phyloP scores from a whole-genome alignment of 495 filamentous ascomycete species.

The Penicillium crystallinum region DNA sequence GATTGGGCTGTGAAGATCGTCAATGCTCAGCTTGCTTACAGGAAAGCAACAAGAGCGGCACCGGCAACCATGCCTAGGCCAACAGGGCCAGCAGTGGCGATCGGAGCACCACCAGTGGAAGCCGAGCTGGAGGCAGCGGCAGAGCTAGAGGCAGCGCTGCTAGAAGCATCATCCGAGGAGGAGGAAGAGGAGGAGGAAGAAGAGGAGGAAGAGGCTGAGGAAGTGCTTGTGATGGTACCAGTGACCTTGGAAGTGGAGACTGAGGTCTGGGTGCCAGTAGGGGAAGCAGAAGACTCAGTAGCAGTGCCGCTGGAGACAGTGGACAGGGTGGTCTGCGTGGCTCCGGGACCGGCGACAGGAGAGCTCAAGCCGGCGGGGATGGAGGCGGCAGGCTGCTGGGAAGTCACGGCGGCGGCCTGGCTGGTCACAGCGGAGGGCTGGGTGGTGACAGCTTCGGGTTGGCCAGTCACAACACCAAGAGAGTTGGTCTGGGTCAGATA shows the following conservation, averaged over 20 bases:
- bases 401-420: conserved; percentile 41
- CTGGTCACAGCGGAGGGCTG: conserved; percentile 36
- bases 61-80: conserved; percentile 40
- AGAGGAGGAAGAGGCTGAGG: conserved; percentile 10
- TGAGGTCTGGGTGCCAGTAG: background rate
- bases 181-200: conserved; percentile 15
- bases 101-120: conserved; percentile 29
- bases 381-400: conserved; percentile 37
- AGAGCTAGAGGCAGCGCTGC: conserved; percentile 19
- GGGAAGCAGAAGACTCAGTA: conserved; percentile 9
- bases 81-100: conserved; percentile 36
- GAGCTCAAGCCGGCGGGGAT: conserved; percentile 45
- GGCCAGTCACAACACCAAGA: conserved; percentile 52
- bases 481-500: conserved; percentile 51
- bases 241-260: background rate
- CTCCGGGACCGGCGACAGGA: conserved; percentile 19
- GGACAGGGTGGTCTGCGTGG: conserved; percentile 4
- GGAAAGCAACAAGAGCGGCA: conserved; percentile 43
- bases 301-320: conserved; percentile 13
- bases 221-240: conserved; percentile 2
- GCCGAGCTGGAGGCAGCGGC: conserved; percentile 23
- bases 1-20: background rate
- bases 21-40: conserved; percentile 26
- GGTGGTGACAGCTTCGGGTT: conserved; percentile 29
- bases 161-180: conserved; percentile 14